Evolutionary conservation across 306 rosid genomes (phyloP).

Genomic region (Gastrolobium villosum): DNA sequence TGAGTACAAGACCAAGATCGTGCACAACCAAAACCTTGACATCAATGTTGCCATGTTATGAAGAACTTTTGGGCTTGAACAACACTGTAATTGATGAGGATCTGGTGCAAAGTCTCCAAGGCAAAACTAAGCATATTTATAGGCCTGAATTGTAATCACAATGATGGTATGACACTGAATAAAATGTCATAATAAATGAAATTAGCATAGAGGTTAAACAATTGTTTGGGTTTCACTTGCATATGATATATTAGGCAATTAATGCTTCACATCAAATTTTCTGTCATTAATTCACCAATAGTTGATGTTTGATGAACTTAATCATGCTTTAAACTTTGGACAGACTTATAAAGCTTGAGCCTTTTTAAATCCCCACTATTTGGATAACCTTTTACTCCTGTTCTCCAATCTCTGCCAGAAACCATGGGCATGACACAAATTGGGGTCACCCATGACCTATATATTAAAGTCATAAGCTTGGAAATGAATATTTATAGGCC

Average conservation of each 20-base stretch:
- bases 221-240: neutral
- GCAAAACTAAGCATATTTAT: conserved; percentile 31
- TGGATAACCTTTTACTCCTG: neutral
- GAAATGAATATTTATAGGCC: no score
- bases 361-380: conserved; percentile 24
- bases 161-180: neutral
- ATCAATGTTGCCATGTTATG: conserved; percentile 37
- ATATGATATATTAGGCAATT: neutral
- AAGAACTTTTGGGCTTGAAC: neutral
- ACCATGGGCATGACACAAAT: conserved; percentile 1
- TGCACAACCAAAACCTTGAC: conserved; percentile 34
- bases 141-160: conserved; percentile 5
- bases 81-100: neutral
- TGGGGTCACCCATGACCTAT: neutral
- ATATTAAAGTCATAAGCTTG: neutral
- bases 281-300: conserved; percentile 6
- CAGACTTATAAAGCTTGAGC: neutral
- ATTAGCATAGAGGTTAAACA: neutral
- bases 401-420: conserved; percentile 19
- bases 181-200: neutral
- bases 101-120: neutral
- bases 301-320: neutral
- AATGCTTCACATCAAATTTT: neutral
- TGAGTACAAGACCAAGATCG: conserved; percentile 24
- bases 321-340: neutral